Base-by-base conservation (phyloP, 768 basidiomycete genomes). In the Dendrothele bispora region DNA sequence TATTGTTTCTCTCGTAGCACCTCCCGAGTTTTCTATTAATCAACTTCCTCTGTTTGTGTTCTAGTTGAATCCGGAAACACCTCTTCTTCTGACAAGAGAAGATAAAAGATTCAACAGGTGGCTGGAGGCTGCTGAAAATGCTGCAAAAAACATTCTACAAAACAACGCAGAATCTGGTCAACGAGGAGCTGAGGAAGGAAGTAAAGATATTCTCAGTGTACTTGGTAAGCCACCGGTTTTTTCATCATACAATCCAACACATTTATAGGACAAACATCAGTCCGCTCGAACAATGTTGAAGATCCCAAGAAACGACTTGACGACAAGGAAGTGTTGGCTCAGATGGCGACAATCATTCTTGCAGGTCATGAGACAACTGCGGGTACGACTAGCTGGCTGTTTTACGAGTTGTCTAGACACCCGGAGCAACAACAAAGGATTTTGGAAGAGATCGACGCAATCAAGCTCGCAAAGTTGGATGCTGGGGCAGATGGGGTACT, bases 281-380 rank as follows among this genome's bases (percentile, higher is more conserved):
- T 82, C 40, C 73, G 74, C 55, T 79, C 81, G 8, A 82, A 83
- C 59, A 68, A 70, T 7, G 70, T 77, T 3, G 74, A 79, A 53
- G 63, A 77, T 41, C 61, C 64, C 21, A 65, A 61, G 35, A 63
- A 63, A 7, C 66, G 67, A 48, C 62, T 84, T 25, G 78, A 51
- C 32, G 73, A 72, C 51, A 75, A 73, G 58, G 79, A 75, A 61
- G 70, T 74, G 56, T 60, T 74, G 45, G 72, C 70, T 36, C 76
- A 74, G 61, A 78, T 74, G 75, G 64, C 65, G 35, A 73, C 72
- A 1, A 67, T 80, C 7, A 64, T 78, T 25, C 50, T 79, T 26
- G 77, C 78, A 5, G 80, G 78, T 1, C 76, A 86, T 55, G 84
- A 84, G 57, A 84, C 83, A 5, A 82, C 79, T 15, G 72, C 84